Evolutionary conservation across 2,329 filamentous ascomycete species (phyloP).

Genomic region (Tolypocladium capitatum): DNA sequence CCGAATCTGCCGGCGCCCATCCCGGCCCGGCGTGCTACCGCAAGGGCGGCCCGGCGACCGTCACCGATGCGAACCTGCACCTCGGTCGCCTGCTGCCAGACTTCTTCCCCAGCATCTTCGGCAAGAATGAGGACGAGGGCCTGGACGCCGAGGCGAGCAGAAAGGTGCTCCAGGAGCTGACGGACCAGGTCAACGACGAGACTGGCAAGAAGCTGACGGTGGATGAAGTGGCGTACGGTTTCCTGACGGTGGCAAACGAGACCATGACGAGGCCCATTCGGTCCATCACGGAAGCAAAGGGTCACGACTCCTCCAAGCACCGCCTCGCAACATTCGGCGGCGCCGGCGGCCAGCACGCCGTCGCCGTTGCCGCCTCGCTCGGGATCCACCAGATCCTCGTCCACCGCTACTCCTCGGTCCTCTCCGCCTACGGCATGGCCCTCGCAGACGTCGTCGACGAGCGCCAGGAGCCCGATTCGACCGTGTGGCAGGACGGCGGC

Average conservation of each 20-base stretch:
- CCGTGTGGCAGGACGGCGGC: conserved; percentile 45
- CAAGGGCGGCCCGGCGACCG: conserved; percentile 56
- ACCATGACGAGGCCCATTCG: conserved; percentile 23
- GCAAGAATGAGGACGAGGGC: conserved; percentile 9
- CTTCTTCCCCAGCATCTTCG: conserved; percentile 54
- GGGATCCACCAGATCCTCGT: conserved; percentile 29
- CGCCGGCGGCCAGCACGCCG: conserved; percentile 30
- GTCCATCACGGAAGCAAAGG: conserved; percentile 21
- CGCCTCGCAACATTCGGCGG: conserved; percentile 24
- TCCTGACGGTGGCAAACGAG: conserved; percentile 22
- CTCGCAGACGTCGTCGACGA: conserved; percentile 31
- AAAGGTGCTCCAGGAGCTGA: conserved; percentile 26
- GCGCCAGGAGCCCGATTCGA: conserved; percentile 32
- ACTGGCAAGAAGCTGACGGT: conserved; percentile 13
- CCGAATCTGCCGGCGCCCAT: conserved; percentile 57
- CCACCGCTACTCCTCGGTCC: conserved; percentile 30
- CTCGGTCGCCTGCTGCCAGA: conserved; percentile 47
- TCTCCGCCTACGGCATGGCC: conserved; percentile 33
- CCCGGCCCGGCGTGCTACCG: conserved; percentile 61
- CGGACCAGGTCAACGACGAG: conserved; percentile 28
- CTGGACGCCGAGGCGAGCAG: conserved; percentile 27
- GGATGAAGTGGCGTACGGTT: conserved; percentile 24
- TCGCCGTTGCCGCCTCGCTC: conserved; percentile 27
- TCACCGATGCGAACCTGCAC: conserved; percentile 60
- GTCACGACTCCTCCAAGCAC: conserved; percentile 21